Evolutionary conservation across 305 asterid species (phyloP), one percentile per base, ranked within the genome.

Genomic region (Solanum hybrid): DNA sequence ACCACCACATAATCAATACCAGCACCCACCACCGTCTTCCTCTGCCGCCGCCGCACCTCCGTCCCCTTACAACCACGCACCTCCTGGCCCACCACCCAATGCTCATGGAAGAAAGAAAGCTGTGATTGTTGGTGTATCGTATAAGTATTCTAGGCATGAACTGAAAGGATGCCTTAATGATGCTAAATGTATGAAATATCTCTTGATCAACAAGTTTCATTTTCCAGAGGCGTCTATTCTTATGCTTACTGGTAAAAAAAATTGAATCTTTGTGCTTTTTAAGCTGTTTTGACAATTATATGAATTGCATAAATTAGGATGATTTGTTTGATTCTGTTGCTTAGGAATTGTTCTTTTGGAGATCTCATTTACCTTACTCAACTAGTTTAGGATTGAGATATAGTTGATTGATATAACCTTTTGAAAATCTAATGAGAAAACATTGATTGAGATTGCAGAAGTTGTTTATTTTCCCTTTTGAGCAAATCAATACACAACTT

Each of bases 91-190:
- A 7, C 96, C 96, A 38, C 97, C 97, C 14, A 94, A 93, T 78
- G 88, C 94, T 38, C 97, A 95, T 88, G 99, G 99, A 88, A 94
- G 97, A 31, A 97, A 95, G 90, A 97, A 93, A 89, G 99, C 99
- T 2, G 98, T 97, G 92, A 97, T 97, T 91, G 96, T 96, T 87
- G 99, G 99, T 31, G 93, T 97, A 86, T 94, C 99, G 89, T 97
- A 96, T 87, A 92, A 86, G 88, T 92, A 75, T 92, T 95, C 99
- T 13, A 93, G 98, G 64, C 97, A 95, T 90, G 98, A 97, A 95
- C 95, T 97, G 92, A 97, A 96, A 88, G 99, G 99, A 35, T 96
- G 99, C 90, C 93, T 97, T 19, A 97, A 97, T 87, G 99, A 97
- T 90, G 99, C 98, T 27, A 97, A 97, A 94, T 97, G 99, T 90